Evolutionary conservation across 345 rosid genomes (phyloP), one percentile per base, ranked within the genome.

Genomic region (Brassica juncea): DNA sequence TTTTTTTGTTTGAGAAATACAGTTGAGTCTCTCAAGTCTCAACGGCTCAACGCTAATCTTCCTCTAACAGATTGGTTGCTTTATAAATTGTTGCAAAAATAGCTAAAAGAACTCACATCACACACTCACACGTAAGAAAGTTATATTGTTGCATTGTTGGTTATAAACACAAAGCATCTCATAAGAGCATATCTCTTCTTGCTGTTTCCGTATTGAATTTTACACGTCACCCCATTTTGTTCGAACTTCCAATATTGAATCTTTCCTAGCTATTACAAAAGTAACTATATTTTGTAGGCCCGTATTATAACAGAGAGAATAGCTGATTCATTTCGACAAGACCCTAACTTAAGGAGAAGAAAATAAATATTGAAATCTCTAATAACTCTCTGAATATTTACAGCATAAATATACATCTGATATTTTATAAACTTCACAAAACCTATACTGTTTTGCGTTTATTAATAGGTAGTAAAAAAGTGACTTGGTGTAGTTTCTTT

Each of bases 31-130:
- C 25, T 23, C 25, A 23, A 23, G 25, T 23, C 25, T 23, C 25
- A 23, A 23, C 25, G 25, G 25, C 25, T 23, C 25, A 23, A 23
- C 25, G 25, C 25, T 23, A 23, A 23, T 23, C 25, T 23, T 23
- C 25, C 25, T 23, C 10, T 39, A 16, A 34, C 52, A 47, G 35
- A 31, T 19, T 49, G n/a, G 65, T 66, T 66, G 71, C 4, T 54
- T 31, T 74, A 62, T 62, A 11, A 62, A 73, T 1, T 47, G 70
- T 30, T 63, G 70, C 60, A 63, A 47, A 47, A 23, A 59, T 25
- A 73, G 62, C 47, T 63, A 73, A 62, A 73, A 30, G 30, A 72
- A 73, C 44, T 73, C 68, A 35, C 69, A 35, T 65, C 69, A 34
- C 14, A 10, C 68, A 64, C 47, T 31, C 16, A 64, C 44, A 64